Conservation (phyloP, 768 basidiomycete genomes). For the Mycena rebaudengoi region DNA sequence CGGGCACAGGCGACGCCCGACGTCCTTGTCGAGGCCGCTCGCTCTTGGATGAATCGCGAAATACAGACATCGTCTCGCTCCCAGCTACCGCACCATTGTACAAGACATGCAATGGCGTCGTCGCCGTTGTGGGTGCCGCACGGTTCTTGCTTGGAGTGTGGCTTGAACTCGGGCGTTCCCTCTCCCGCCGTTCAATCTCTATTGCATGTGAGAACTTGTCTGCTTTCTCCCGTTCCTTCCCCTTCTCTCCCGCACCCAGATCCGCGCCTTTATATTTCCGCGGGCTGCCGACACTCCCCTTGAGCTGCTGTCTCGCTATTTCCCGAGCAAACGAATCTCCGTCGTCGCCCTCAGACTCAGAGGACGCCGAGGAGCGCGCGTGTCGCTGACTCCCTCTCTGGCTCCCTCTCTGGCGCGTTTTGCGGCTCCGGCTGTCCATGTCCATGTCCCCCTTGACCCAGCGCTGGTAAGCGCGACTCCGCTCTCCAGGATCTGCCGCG, state of each 20-base stretch:
- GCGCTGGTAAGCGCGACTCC: conserved; percentile 73
- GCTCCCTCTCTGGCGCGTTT: too few relatives aligned
- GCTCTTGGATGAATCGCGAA: background rate
- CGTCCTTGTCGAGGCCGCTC: conserved; percentile 9
- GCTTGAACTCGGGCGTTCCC: conserved; percentile 10
- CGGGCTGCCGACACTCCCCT: conserved; percentile 19
- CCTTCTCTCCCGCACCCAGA: conserved; percentile 1
- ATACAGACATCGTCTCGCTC: background rate
- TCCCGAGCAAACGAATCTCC: background rate
- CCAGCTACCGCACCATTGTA: background rate
- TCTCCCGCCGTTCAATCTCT: conserved; percentile 77
- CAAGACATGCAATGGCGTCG: background rate
- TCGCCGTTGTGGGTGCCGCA: background rate
- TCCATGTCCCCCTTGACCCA: background rate
- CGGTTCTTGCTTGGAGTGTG: conserved; percentile 2
- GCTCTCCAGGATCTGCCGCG: conserved; percentile 79
- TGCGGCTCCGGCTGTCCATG: background rate
- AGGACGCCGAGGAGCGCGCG: conserved; percentile 30
- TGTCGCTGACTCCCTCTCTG: background rate
- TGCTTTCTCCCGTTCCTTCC: conserved; percentile 17
- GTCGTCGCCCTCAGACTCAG: conserved; percentile 36
- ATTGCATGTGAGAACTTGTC: conserved; percentile 83
- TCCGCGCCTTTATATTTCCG: conserved; percentile 12
- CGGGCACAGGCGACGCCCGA: background rate
- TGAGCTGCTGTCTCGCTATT: conserved; percentile 2